A percentile compares a stretch with the other conserved stretches of the same genome.
These are phyloP conservation scores for Moesziomyces antarcticus DNA, from an alignment of 1,284 basidiomycete genomes.

Conservation along the genomic window DNA sequence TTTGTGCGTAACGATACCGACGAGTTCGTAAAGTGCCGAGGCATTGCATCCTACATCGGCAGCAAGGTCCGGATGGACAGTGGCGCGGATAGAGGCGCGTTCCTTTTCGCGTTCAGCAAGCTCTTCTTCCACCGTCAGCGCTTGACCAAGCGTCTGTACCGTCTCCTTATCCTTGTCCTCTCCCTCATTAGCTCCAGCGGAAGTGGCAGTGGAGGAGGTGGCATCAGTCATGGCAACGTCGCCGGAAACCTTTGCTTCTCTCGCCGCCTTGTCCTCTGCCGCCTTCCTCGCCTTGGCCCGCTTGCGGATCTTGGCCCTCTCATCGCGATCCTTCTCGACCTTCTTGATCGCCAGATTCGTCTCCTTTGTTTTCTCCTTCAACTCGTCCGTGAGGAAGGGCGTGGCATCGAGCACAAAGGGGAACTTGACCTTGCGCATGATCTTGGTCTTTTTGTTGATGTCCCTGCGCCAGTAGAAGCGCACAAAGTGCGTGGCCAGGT, in stretches of 20 bases:
- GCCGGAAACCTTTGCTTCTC: slow-evolving; percentile 36
- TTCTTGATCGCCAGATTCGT: slow-evolving; percentile 79
- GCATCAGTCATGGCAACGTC: slow-evolving; percentile 74
- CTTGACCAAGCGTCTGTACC: slow-evolving; percentile 43
- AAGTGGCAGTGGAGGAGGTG: slow-evolving; percentile 3
- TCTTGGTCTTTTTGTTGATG: slow-evolving; percentile 76
- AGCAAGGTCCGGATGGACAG: slow-evolving; percentile 76
- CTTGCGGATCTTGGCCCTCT: slow-evolving; percentile 84
- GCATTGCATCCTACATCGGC: slow-evolving; percentile 78
- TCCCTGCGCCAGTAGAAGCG: slow-evolving; percentile 95
- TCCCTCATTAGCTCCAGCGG: background rate
- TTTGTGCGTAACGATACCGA: slow-evolving; percentile 96
- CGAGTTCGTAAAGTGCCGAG: slow-evolving; percentile 84
- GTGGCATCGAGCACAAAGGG: slow-evolving; percentile 84
- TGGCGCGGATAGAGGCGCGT: slow-evolving; percentile 57
- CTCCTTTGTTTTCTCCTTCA: slow-evolving; percentile 78
- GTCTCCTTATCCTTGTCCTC: slow-evolving; percentile 4
- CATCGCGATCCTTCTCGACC: slow-evolving; percentile 83
- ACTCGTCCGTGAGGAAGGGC: slow-evolving; percentile 83
- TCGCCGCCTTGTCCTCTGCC: slow-evolving; percentile 50
- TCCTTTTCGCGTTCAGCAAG: slow-evolving; percentile 70
- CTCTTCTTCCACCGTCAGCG: slow-evolving; percentile 75
- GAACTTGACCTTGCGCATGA: slow-evolving; percentile 90
- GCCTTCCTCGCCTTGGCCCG: slow-evolving; percentile 74
- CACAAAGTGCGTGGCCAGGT: slow-evolving; percentile 90